Base-by-base conservation (phyloP, 495 filamentous ascomycete species). In the Polyplosphaeria fusca region DNA sequence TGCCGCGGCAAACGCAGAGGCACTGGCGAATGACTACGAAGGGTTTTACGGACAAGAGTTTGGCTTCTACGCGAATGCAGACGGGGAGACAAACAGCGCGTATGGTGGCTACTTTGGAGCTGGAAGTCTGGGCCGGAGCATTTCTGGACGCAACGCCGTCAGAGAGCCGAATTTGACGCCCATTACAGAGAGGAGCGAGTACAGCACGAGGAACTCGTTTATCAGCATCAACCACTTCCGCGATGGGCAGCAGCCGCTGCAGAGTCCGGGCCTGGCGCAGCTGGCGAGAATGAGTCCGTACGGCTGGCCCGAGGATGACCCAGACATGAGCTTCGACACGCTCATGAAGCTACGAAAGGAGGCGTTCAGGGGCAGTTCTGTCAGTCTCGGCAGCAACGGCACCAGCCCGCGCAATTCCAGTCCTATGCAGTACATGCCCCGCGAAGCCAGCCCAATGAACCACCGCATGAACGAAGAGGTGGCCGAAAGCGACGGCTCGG, bases 31-130 rank as follows among this genome's bases (percentile, higher is more conserved):
- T 58, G 93, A 98, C 62, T 83, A 84, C 14, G 92, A 95, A 44
- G 92, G 88, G 5, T 91, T 90, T 73, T 98, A 98, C 67, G 94
- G 93, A 2, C 86, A 91, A 60, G 93, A 98, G 68, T 98, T 98
- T 61, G 91, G 91, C n/a, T 98, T 98, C 71, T 97, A 93, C 67
- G 89, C 91, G 11, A 71, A 59, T n/a, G 47, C 63, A 7, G 55
- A 65, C n/a, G 60, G 55, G 38, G 67, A 61, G 43, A 55, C 64
- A n/a, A 67, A 86, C 39, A 86, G 86, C 58, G 81, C 79, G 18
- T 84, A 88, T 48, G 94, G 93, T 4, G 93, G 94, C n/a, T 97
- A 87, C 72, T 96, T 98, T 62, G 91, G 89, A 5, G 79, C 83
- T 11, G 78, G 81, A 16, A 79, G 82, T 54, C 67, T 93, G 28